Conservation (phyloP, 257 asterid species). For the Solanum chilense region DNA sequence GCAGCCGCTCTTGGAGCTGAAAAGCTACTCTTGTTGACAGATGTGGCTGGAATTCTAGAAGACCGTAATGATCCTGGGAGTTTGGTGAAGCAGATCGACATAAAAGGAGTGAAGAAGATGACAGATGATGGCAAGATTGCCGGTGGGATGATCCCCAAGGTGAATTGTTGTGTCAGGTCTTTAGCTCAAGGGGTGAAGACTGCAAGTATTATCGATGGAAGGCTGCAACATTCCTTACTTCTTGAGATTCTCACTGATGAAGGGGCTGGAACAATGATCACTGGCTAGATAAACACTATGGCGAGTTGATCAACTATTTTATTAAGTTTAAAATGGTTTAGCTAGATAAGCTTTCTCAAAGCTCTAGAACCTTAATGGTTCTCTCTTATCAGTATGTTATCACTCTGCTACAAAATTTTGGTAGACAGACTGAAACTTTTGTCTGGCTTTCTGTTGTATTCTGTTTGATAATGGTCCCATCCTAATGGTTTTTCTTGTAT, state of each 20-base stretch:
- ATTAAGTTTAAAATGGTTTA: background rate
- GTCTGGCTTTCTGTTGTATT: background rate
- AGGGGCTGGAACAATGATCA: slow-evolving; percentile 83
- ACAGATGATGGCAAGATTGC: slow-evolving; percentile 47
- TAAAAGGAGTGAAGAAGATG: slow-evolving; percentile 74
- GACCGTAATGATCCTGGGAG: slow-evolving; percentile 47
- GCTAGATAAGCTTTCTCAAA: background rate
- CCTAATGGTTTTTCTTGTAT: background rate
- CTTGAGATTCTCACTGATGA: slow-evolving; percentile 75
- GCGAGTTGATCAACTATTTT: background rate
- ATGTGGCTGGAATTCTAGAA: slow-evolving; percentile 59
- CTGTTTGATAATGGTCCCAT: background rate
- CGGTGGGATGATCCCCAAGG: slow-evolving; percentile 88
- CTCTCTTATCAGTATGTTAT: background rate
- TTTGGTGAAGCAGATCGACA: slow-evolving; percentile 61
- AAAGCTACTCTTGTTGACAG: slow-evolving; percentile 60
- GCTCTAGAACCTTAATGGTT: background rate
- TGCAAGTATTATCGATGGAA: slow-evolving; percentile 67
- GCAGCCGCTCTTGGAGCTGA: slow-evolving; percentile 75
- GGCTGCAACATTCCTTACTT: slow-evolving; percentile 62
- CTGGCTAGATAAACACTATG: slow-evolving; percentile 19
- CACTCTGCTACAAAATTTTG: background rate
- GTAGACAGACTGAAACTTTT: background rate
- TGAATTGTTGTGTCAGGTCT: slow-evolving; percentile 65
- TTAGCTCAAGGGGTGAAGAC: slow-evolving; percentile 78